These are phyloP conservation scores for Pythium scleroteichum DNA, from an alignment of 352 stramenopile genomes.

Conservation along the genomic window DNA sequence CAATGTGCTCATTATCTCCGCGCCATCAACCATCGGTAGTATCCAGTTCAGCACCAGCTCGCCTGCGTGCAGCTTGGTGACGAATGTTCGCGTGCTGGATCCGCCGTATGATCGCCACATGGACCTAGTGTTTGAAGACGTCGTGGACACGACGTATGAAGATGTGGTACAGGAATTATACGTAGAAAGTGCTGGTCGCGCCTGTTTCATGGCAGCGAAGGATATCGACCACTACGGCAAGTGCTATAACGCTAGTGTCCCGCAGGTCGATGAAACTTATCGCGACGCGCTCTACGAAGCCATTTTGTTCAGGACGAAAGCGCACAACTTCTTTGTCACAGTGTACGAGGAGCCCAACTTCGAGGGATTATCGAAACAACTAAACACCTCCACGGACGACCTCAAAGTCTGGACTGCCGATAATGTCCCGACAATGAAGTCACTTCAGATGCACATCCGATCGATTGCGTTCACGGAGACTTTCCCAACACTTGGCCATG, in stretches of 20 bases:
- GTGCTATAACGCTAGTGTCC: slow-evolving; percentile 36
- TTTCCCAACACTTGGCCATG: neutral
- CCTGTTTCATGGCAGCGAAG: slow-evolving; percentile 36
- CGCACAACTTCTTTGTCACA: slow-evolving; percentile 44
- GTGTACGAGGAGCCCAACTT: slow-evolving; percentile 41
- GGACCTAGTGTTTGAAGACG: slow-evolving; percentile 31
- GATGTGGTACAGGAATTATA: slow-evolving; percentile 43
- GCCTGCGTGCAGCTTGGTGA: slow-evolving; percentile 33
- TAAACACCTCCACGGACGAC: slow-evolving; percentile 36
- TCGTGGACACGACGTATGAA: slow-evolving; percentile 30
- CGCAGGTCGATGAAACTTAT: slow-evolving; percentile 34
- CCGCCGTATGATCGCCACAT: slow-evolving; percentile 39
- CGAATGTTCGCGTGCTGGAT: slow-evolving; percentile 41
- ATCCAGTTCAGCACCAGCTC: slow-evolving; percentile 38
- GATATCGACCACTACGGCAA: slow-evolving; percentile 28
- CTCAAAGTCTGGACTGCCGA: slow-evolving; percentile 15
- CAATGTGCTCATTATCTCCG: slow-evolving; percentile 35
- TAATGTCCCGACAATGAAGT: neutral
- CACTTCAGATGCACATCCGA: slow-evolving; percentile 10
- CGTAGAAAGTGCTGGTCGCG: slow-evolving; percentile 45
- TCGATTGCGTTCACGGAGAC: slow-evolving; percentile 11
- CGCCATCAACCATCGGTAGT: slow-evolving; percentile 41
- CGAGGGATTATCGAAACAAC: slow-evolving; percentile 30
- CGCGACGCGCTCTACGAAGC: slow-evolving; percentile 35
- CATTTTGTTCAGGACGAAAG: slow-evolving; percentile 42